Evolutionary conservation across 2,329 filamentous ascomycete species (phyloP).

Genomic region (Annulohypoxylon truncatum): DNA sequence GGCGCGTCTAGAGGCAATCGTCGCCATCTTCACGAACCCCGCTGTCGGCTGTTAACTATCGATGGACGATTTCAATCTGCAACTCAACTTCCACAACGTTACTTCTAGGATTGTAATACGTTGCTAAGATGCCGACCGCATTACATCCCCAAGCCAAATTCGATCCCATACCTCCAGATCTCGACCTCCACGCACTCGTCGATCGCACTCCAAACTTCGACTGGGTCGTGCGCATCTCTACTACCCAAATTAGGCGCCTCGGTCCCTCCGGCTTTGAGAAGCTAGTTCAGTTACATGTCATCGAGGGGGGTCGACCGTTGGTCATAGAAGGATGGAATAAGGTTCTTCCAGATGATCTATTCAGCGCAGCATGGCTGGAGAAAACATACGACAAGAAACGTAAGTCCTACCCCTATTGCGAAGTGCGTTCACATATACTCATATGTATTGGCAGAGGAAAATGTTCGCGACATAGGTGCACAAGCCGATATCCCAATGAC

Average conservation of each 20-base stretch:
- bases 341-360: conserved; percentile 79
- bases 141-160: conserved; percentile 88
- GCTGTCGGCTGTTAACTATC: conserved; percentile 1
- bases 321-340: conserved; percentile 91
- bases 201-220: conserved; percentile 85
- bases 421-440: conserved; percentile 30
- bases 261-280: conserved; percentile 86
- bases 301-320: conserved; percentile 85
- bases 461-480: conserved; percentile 81
- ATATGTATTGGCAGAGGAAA: conserved; percentile 71
- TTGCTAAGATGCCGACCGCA: conserved; percentile 74
- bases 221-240: conserved; percentile 84
- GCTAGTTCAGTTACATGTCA: conserved; percentile 84
- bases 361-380: conserved; percentile 83
- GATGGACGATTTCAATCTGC: background rate
- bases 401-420: conserved; percentile 55
- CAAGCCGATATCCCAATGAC: conserved; percentile 84
- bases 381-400: conserved; percentile 82
- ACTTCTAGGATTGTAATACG: background rate
- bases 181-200: conserved; percentile 81
- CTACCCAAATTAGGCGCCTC: conserved; percentile 80
- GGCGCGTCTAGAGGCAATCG: conserved; percentile 33
- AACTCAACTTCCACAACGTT: background rate
- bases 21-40: conserved; percentile 30
- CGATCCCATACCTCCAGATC: conserved; percentile 87